Base-by-base conservation (phyloP, 768 basidiomycete species). In the Lentinula sp. region DNA sequence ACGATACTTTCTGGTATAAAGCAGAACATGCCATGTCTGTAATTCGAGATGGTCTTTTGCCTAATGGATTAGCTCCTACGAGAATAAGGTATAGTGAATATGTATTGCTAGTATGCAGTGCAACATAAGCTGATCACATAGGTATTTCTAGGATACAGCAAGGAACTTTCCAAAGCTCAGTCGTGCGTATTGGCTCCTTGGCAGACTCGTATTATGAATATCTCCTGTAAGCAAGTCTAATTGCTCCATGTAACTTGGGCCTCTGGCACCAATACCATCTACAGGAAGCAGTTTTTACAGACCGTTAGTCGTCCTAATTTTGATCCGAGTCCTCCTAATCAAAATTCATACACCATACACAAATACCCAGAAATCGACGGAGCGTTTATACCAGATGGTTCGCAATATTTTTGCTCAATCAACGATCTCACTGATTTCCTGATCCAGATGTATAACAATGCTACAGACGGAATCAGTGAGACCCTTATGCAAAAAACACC, bases 171-270 rank as follows among this genome's bases (percentile, higher is more conserved):
- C 33, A 79, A 37, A 68, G 77, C 18, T 79, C 84, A 12, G 79
- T 87, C 23, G 87, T 93, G 62, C 83, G 91, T 7, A 79, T 93
- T 13, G 90, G 90, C 13, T 89, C 88, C 23, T 77, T 90, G 28
- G 91, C 86, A 46, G 91, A 93, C 69, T 89, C 87, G 3, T 92
- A 88, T 72, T 93, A 91, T 67, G 91, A 91, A 67, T 88, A 90
- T 65, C 70, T 88, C 12, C 66, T 88, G 84, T 85, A 46, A 73
- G 84, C 28, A 2, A 28, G 28, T 28, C 28, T 28, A 3, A 28
- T 28, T 28, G 2, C 28, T 28, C 28, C 28, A 3, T 28, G 28
- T 2, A 28, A 28, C 28, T 28, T 28, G 28, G 28, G 3, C 28
- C 28, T 28, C 28, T 28, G 28, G 28, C 28, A 28, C n/a, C 37